Conservation (phyloP, 306 rosid species). For the Cucumis melo region DNA sequence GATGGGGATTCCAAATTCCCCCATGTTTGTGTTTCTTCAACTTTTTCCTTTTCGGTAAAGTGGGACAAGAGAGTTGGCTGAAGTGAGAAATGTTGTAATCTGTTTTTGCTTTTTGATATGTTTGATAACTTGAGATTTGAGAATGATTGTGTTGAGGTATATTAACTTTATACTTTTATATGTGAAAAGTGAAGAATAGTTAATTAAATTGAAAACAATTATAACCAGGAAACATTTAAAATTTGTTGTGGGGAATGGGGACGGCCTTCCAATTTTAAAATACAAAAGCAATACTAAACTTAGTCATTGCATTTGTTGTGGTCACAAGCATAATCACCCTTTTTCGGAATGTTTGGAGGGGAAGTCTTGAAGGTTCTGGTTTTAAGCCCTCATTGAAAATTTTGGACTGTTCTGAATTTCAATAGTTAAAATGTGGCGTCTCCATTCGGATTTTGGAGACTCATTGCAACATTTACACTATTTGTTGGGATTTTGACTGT, state of each 20-base stretch:
- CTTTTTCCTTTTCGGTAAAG: conserved; percentile 1
- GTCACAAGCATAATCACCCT: not conserved
- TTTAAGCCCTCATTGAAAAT: not conserved
- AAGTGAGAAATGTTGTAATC: not conserved
- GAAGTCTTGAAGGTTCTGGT: not conserved
- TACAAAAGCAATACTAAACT: not conserved
- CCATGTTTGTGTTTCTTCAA: not conserved
- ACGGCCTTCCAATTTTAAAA: not conserved
- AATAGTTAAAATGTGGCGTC: too few species aligned
- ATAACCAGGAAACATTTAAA: not conserved
- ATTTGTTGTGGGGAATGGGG: not conserved
- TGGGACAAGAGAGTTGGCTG: not conserved
- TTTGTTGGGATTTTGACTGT: not conserved
- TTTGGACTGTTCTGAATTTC: too few species aligned
- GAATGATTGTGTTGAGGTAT: not conserved
- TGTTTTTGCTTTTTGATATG: not conserved
- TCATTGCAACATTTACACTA: not conserved
- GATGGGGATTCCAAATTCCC: not conserved
- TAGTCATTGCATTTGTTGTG: not conserved
- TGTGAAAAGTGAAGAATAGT: not conserved
- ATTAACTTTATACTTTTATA: not conserved
- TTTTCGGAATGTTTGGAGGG: not conserved
- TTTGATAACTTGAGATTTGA: not conserved
- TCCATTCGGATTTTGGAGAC: not conserved
- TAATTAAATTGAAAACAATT: not conserved